Evolutionary conservation across 192 early-diverging fungal genomes (phyloP), one percentile per base, ranked within the genome.

Genomic region (Mortierella alpina): DNA sequence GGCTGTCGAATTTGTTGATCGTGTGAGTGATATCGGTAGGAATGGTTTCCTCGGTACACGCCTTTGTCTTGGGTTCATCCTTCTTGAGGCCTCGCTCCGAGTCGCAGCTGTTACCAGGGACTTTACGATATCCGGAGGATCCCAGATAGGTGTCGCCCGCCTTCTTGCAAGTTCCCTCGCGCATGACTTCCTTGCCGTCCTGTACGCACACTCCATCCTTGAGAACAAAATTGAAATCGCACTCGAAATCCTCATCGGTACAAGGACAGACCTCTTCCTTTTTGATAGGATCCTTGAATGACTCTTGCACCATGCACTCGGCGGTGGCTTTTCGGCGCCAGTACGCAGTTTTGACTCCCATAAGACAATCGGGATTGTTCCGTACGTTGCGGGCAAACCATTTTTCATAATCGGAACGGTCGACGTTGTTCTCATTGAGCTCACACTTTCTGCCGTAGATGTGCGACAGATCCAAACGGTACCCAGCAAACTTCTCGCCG

Each of bases 231-330:
- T 95, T 91, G 68, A 89, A 92, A 82, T 99, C 97, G 78, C 98
- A 99, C 83, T 98, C 98, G 82, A 90, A 99, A 83, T 99, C 98
- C 55, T 88, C 86, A 22, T 78, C 85, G 0, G 92, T 88, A 84
- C 98, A 99, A 10, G 78, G 70, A 75, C 98, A 99, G 53, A 84
- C 75, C 18, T 84, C 83, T 23, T 88, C 74, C 7, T 86, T 88
- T 31, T 91, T 86, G 23, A 66, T 60, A 17, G 90, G 83, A 45
- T 93, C 86, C 23, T 88, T 84, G 72, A 88, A 91, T 44, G 90
- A 86, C 41, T 83, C 54, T 0, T 89, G 90, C 47, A 97, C 85
- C 58, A 88, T 91, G 83, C 98, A 99, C 18, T 92, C 84, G 2
- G 92, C 92, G 54, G 90, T 83, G 20, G 86, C 82, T 66, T 96